Base-by-base conservation (phyloP, 148 eudicot genomes). In the Cornus controversa region DNA sequence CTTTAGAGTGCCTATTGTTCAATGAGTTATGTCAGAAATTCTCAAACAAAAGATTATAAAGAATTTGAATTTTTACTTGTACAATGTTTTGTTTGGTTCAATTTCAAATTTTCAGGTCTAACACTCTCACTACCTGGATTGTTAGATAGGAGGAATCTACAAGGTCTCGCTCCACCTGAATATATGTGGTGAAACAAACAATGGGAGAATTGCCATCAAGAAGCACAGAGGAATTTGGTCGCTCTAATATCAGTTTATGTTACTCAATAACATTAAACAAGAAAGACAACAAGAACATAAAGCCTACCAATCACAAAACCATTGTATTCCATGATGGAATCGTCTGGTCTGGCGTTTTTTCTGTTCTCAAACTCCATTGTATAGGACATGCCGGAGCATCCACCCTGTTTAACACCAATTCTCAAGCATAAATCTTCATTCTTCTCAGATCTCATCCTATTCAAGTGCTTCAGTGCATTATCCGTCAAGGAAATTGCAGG, bases 301-400 rank as follows among this genome's bases (percentile, higher is more conserved):
- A 57, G 36, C 88, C 37, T 83, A 96, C 99, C 99, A 72, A 96
- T 96, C 29, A 87, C 86, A 84, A 96, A 90, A 25, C 98, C 99
- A 76, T 90, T 81, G 79, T 89, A 87, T 80, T 93, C 94, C 58
- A 96, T 96, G 60, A 90, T 77, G 15, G 96, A 87, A 77, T 94
- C 98, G 85, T 94, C 98, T 67, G 94, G 90, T 80, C 88, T 83
- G 7, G 87, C 70, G 54, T 90, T 93, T 63, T 85, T 93, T 85
- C 76, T 90, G 84, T 84, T 92, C 85, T 96, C 98, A 74, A 96
- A 96, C 86, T 96, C 99, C 99, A 96, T 96, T 22, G 89, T 87
- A 81, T 96, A 96, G 67, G 99, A 96, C 97, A 96, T 85, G 57
- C 99, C 99, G 20, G 99, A 96, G 85, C 99, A 96, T 76, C 99